Base-by-base conservation (phyloP, 2,329 filamentous ascomycete genomes). In the Xylariaceae sp. region DNA sequence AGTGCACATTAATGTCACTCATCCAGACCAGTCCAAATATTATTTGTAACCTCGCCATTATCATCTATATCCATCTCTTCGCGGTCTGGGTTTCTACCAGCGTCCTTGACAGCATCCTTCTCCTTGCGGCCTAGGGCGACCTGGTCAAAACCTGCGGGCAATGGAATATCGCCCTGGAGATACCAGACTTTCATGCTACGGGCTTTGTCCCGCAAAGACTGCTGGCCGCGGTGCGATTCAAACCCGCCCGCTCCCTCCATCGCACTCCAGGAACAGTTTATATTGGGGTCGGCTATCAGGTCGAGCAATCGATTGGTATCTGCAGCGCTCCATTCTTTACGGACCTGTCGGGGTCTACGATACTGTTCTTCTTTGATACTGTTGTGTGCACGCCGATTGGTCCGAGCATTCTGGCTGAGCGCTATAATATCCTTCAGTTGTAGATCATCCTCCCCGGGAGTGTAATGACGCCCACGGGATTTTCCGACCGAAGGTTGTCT, bases 171-270 rank as follows among this genome's bases (percentile, higher is more conserved):
- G 2, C 70, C 67, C 48, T 75, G 75, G 16, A 85, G 71, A 44
- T 80, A 74, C 29, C 80, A 76, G 37, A 81, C 79, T 71, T 85
- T 85, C 52, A 83, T 61, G 53, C 82, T 78, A 48, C 82, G 78
- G n/a, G 82, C 82, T 69, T 81, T 82, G 73, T 85, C 82, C 6
- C 82, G 81, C 54, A 82, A 75, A 3, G 80, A 79, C 67, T 84
- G 82, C 70, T 84, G 82, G 62, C 79, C 77, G 48, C 82, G 79
- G 1, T 66, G 66, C 16, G 70, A 61, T 43, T 80, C 72, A 51
- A 83, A 83, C 0, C 64, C 63, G 23, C 74, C 69, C 4, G 64
- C 41, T 44, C 65, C 65, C 49, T 73, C 71, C 48, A 79, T 77
- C 3, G 53, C 54, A 43, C 70, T 71, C 77, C 76, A 79, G 26